These are phyloP conservation scores for Zizania palustris DNA, from an alignment of 202 grass and related monocot genomes.

Conservation along the genomic window DNA sequence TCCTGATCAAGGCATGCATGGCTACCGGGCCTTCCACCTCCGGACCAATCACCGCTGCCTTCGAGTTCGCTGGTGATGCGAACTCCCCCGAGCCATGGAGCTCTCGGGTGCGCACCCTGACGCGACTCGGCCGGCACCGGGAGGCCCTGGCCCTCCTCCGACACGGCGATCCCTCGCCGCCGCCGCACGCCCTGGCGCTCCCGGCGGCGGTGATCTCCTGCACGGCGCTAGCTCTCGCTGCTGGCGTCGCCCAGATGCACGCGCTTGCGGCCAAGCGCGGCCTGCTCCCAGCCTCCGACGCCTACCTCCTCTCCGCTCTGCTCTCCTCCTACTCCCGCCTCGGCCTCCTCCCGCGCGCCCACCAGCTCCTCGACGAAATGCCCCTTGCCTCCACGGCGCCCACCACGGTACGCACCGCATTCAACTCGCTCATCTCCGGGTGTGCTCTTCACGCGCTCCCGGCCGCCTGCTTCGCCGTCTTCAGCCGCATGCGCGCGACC, in stretches of 20 bases:
- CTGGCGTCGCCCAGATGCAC: constrained; percentile 53
- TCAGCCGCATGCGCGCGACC: constrained; percentile 51
- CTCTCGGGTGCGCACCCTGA: constrained; percentile 37
- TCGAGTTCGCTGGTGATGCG: neutral
- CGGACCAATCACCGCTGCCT: neutral
- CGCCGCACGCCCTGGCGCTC: constrained; percentile 52
- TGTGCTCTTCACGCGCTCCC: constrained; percentile 45
- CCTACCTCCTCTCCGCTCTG: constrained; percentile 62
- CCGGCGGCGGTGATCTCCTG: constrained; percentile 61
- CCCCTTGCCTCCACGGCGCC: constrained; percentile 34
- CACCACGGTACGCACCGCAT: constrained; percentile 54
- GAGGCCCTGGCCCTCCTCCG: constrained; percentile 52
- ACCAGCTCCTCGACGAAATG: constrained; percentile 63
- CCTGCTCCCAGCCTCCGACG: constrained; percentile 50
- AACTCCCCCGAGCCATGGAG: constrained; percentile 50
- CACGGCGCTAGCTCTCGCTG: constrained; percentile 49
- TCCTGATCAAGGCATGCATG: constrained; percentile 12
- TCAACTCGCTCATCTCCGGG: constrained; percentile 67
- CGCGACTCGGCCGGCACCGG: constrained; percentile 44
- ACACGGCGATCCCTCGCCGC: constrained; percentile 38
- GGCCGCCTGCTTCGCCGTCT: constrained; percentile 47
- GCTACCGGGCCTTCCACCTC: constrained; percentile 33
- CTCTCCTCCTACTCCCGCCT: constrained; percentile 60
- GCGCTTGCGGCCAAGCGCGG: constrained; percentile 54
- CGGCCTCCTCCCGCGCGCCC: constrained; percentile 51